Evolutionary conservation across 2,329 filamentous ascomycete genomes (phyloP).

Genomic region (Botrytis fabae): DNA sequence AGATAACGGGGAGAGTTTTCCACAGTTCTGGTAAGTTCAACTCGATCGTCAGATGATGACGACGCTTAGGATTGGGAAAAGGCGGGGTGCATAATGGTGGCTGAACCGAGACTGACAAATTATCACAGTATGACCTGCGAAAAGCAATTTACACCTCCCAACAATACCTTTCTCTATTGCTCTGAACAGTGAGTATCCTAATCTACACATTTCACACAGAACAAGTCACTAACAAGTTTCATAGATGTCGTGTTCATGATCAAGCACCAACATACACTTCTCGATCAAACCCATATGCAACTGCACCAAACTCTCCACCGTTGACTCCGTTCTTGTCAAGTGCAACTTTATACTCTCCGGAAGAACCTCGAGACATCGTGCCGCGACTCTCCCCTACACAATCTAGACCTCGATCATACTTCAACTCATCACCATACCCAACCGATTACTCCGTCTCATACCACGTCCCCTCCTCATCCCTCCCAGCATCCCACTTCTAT

Average conservation of each 20-base stretch:
- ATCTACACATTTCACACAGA: no score
- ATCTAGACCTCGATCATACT: slow-evolving; percentile 57
- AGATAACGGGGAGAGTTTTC: slow-evolving; percentile 62
- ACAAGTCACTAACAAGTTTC: slow-evolving; percentile 11
- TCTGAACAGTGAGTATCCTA: slow-evolving; percentile 56
- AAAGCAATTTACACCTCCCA: slow-evolving; percentile 62
- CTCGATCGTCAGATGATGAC: slow-evolving; percentile 7
- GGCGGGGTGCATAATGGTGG: slow-evolving; percentile 34
- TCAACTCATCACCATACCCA: slow-evolving; percentile 46
- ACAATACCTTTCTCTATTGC: slow-evolving; percentile 61
- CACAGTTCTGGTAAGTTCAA: slow-evolving; percentile 58
- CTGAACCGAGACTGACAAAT: slow-evolving; percentile 32
- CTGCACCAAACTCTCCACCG: slow-evolving; percentile 39
- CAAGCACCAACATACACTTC: slow-evolving; percentile 31
- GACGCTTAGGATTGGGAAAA: slow-evolving; percentile 38
- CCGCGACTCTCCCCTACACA: slow-evolving; percentile 64
- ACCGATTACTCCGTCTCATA: slow-evolving; percentile 30
- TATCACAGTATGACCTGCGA: slow-evolving; percentile 62
- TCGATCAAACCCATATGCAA: slow-evolving; percentile 30
- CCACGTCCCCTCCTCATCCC: slow-evolving; percentile 44
- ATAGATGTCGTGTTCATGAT: slow-evolving; percentile 37
- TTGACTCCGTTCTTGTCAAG: slow-evolving; percentile 42
- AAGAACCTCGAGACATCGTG: slow-evolving; percentile 61
- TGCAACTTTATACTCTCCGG: slow-evolving; percentile 44
- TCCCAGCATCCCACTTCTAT: slow-evolving; percentile 37